Percentiles rank a stretch among this genome's conserved stretches.
phyloP scores from a whole-genome alignment of 768 basidiomycete species.

The Pisolithus microcarpus region DNA sequence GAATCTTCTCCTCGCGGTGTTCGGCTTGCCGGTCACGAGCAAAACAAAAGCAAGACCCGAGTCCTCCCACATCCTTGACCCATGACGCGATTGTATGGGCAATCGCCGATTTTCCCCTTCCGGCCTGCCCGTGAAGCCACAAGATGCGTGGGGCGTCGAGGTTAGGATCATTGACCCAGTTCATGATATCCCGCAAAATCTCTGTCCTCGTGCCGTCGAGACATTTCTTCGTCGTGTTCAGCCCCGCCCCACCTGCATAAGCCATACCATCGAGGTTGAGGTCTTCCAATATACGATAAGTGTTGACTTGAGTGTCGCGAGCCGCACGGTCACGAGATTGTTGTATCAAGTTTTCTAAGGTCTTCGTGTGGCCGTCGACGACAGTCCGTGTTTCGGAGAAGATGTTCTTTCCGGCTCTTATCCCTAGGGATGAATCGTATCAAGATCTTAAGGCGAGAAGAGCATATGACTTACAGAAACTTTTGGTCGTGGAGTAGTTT shows the following conservation, averaged over 20 bases:
- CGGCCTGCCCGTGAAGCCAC: background rate
- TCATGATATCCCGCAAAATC: constrained; percentile 9
- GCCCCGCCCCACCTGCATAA: background rate
- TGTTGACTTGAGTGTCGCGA: background rate
- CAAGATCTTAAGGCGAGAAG: background rate
- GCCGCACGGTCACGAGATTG: background rate
- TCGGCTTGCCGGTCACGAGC: background rate
- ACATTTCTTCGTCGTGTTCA: constrained; percentile 4
- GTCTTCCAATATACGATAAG: background rate
- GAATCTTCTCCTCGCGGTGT: constrained; percentile 4
- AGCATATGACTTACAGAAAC: constrained; percentile 1
- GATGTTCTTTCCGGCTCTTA: background rate
- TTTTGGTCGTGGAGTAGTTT: background rate
- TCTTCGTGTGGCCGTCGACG: background rate
- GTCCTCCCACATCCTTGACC: constrained; percentile 2
- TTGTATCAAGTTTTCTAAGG: background rate
- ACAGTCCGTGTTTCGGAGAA: background rate
- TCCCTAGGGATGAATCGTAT: background rate
- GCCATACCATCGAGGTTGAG: background rate
- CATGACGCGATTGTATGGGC: constrained; percentile 4
- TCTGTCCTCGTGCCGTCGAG: constrained; percentile 9
- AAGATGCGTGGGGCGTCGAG: background rate
- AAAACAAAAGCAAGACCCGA: constrained; percentile 16
- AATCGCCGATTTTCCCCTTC: background rate
- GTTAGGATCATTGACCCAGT: constrained; percentile 5